phyloP scores from a whole-genome alignment of 164 flowering plant species.

The Tetracentron sinense region DNA sequence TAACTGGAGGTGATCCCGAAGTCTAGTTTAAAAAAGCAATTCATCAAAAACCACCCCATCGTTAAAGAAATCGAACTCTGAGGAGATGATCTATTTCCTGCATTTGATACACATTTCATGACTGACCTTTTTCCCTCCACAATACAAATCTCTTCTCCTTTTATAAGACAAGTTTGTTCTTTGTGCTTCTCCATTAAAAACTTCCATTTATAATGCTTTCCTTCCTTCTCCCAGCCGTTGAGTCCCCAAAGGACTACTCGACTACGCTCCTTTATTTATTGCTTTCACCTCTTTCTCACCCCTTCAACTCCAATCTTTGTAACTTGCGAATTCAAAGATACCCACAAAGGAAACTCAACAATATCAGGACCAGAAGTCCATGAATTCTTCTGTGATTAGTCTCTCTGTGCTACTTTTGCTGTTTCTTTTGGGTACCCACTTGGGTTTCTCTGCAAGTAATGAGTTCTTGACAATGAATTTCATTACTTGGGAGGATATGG shows the following conservation, averaged over 20 bases:
- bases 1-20: no score
- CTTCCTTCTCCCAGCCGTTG: background rate
- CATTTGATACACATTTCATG: slow-evolving; percentile 16
- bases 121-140: slow-evolving; percentile 11
- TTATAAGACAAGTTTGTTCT: slow-evolving; percentile 2
- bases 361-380: background rate
- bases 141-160: background rate
- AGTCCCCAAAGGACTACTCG: background rate
- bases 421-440: no score
- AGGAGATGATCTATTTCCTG: background rate
- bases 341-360: background rate
- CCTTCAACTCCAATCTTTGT: slow-evolving; percentile 7
- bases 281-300: slow-evolving; percentile 17
- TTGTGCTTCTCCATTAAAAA: background rate
- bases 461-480: slow-evolving; percentile 3
- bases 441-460: no score
- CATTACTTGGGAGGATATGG: slow-evolving; percentile 71
- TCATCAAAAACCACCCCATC: slow-evolving; percentile 13
- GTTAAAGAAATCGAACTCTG: background rate
- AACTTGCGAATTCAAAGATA: background rate
- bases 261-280: slow-evolving; percentile 30
- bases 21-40: no score
- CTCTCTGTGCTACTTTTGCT: background rate
- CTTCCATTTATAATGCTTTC: background rate
- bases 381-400: slow-evolving; percentile 5